Base-by-base conservation (phyloP, 257 asterid species). In the Fraxinus excelsior region DNA sequence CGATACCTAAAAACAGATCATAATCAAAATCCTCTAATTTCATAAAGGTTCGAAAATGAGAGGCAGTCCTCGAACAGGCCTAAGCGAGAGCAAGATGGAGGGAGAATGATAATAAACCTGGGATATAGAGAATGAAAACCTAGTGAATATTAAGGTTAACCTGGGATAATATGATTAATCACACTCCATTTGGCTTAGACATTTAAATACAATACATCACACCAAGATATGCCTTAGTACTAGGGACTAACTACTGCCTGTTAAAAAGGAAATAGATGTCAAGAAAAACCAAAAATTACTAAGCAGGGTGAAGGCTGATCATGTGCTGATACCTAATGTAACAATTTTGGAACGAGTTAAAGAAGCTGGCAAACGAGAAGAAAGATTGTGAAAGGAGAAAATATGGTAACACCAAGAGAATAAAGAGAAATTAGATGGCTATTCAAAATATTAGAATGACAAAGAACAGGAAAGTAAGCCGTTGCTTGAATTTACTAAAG, bases 31-130 rank as follows among this genome's bases (percentile, higher is more conserved):
- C 21, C 21, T 46, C n/a, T 4, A 1, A 0, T 16, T 5, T 67
- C 71, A 83, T 26, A 91, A 82, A 49, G 84, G 84, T 9, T 81
- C 82, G 51, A 95, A 87, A 28, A 91, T 72, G 56, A 95, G 90
- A 11, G 97, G 97, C n/a, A 95, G 58, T 3, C 97, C 99, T 34
- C 87, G 84, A 46, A 70, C 74, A 2, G 99, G 99, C 71, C 98
- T 84, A 14, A 91, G 96, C n/a, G 99, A 89, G 60, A 96, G 93
- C 89, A 89, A 65, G 60, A 86, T 87, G 1, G 92, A 56, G 5
- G 97, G 98, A 25, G 87, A 76, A 13, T 93, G 98, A 16, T 73
- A 2, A 75, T 96, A 96, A 51, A 75, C 76, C 2, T 96, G 94
- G 6, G 99, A 91, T 1, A 90, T 31, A 6, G 92, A 81, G 35